Base-by-base conservation (phyloP, 805 yeast genomes). In the Saccharomyces kudriavzevii region DNA sequence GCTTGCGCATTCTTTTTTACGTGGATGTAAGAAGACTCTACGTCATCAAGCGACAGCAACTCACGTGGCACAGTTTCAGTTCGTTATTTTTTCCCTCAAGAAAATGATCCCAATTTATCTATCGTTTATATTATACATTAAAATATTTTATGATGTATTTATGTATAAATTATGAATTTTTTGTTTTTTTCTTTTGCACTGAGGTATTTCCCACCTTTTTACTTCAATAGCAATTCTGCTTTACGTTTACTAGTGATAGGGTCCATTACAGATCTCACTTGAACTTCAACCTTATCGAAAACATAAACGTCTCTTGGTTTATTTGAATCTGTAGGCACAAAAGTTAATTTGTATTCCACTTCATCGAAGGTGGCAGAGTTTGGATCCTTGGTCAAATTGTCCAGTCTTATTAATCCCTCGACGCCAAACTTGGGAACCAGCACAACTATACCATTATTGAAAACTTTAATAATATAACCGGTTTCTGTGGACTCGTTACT, bases 391-490 rank as follows among this genome's bases (percentile, higher is more conserved):
- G 81, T 75, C 57, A 92, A 68, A 58, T 81, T 82, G 60, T 89
- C 95, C 55, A 90, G 68, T 66, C 87, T 89, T 58, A 94, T 89
- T 63, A 94, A 76, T 55, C 97, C 92, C 73, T 94, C 99, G 49
- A 94, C 89, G 53, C 99, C 99, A 70, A 89, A 94, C 67, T 86
- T 87, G 17, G 99, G 98, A 43, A 94, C 97, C 49, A 94, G 73
- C 8, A 94, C 95, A 29, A 91, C 97, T 58, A 94, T 81, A 70
- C 99, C 99, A 68, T 94, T 94, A 57, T 89, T 84, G 69, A 94
- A 91, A 28, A 94, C 94, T 68, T 89, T 87, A 65, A 92, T 90
- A 28, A 91, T 85, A 63, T 89, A 91, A 9, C 98, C 99, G 58
- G 89, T 90, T 67, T 89, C 96, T 14, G 76, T 76, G 40, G 86